Evolutionary conservation across 345 rosid species (phyloP).

Genomic region (Eucalyptus pauciflora): DNA sequence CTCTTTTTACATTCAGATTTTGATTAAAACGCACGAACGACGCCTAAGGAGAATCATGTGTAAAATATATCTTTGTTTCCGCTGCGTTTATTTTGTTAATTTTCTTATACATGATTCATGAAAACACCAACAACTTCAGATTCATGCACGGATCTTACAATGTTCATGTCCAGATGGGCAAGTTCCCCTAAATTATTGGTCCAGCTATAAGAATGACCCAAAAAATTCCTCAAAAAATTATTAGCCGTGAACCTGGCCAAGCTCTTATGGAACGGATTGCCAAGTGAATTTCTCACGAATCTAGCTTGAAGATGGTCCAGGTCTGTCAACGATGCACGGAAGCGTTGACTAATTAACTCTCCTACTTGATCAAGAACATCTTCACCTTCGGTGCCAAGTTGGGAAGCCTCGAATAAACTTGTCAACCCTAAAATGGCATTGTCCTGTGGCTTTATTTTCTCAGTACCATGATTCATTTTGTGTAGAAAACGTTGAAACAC

Average conservation of each 20-base stretch:
- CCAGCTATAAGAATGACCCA: background rate
- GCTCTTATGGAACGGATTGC: background rate
- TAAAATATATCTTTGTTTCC: no score
- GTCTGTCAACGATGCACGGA: background rate
- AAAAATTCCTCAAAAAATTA: background rate
- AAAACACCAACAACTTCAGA: no score
- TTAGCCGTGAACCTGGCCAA: background rate
- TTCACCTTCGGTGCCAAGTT: slow-evolving; percentile 36
- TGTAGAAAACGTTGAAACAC: slow-evolving; percentile 7
- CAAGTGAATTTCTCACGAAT: background rate
- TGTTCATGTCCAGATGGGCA: background rate
- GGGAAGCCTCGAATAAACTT: slow-evolving; percentile 44
- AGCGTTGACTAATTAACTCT: background rate
- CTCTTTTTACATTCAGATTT: no score
- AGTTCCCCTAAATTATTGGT: background rate
- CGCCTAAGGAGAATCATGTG: no score
- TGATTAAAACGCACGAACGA: no score
- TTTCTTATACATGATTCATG: no score
- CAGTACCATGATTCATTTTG: background rate
- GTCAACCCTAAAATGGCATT: slow-evolving; percentile 8
- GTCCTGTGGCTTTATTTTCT: background rate
- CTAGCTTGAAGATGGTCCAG: background rate
- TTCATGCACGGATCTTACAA: background rate
- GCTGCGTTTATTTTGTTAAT: no score
- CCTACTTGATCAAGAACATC: slow-evolving; percentile 22